Evolutionary conservation across 192 early-diverging fungal species (phyloP), one percentile per base, ranked within the genome.

Genomic region (Haplosporangium gracile): DNA sequence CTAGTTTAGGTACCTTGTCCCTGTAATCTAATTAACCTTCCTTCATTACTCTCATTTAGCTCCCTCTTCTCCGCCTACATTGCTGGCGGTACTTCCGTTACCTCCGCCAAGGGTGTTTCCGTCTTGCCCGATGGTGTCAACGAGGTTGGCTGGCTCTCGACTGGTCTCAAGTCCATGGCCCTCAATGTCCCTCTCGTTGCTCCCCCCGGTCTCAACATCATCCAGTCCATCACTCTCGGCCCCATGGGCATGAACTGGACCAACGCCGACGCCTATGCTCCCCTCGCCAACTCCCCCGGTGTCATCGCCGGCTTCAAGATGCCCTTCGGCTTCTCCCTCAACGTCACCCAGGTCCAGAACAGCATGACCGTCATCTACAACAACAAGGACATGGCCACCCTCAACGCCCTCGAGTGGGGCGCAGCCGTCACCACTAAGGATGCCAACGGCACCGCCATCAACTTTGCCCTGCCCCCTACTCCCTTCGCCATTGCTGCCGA

Each of bases 241-340:
- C 79, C 89, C 71, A 82, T 94, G 83, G 91, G 90, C 71, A 85
- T 94, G 72, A 82, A 82, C 40, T 94, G 93, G 74, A 87, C 78
- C 49, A 72, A 79, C 24, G 26, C 76, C 4, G 88, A 82, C 71
- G 71, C 91, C n/a, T 94, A 94, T 53, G 68, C 85, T 53, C 93
- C 93, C 34, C 39, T 85, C 34, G 84, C 89, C 34, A 78, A 82
- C 75, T 89, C 91, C 45, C 81, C 89, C 26, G 75, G 80, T 36
- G 90, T 94, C 26, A 76, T 80, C 32, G 92, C 92, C 13, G 83
- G 76, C 10, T 91, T 91, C 83, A 69, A 88, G 43, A 92, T 94
- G 77, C 93, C 93, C 18, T 94, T 94, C 74, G 91, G 91, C 69
- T 94, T 94, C 69, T 79, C 89, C 32, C 70, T 94, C 29, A 90